These are phyloP conservation scores for Aechmea fasciata DNA, from an alignment of 176 grass and related monocot genomes.

Conservation along the genomic window DNA sequence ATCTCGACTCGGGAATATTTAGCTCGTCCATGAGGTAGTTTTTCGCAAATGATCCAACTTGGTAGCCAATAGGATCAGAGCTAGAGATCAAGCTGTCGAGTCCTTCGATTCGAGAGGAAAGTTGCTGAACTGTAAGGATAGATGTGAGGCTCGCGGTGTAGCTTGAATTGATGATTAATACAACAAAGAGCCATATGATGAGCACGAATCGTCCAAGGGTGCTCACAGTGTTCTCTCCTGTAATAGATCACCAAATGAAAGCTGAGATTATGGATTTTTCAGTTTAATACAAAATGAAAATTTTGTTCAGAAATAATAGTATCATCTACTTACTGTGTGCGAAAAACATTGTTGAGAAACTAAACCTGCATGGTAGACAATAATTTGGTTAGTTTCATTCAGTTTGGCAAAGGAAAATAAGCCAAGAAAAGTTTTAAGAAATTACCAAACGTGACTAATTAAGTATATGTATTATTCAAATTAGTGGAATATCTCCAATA, in stretches of 20 bases:
- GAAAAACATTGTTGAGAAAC: slow-evolving; percentile 91
- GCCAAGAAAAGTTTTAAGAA: background rate
- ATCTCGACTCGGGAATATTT: slow-evolving; percentile 48
- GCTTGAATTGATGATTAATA: slow-evolving; percentile 90
- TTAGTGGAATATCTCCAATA: no score
- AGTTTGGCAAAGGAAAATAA: background rate
- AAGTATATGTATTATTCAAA: background rate
- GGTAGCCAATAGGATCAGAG: slow-evolving; percentile 62
- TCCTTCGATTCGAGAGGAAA: slow-evolving; percentile 66
- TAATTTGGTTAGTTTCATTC: background rate
- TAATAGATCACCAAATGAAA: slow-evolving; percentile 12
- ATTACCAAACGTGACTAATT: background rate
- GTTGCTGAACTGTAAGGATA: slow-evolving; percentile 88
- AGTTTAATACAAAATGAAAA: background rate
- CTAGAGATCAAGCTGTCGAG: slow-evolving; percentile 57
- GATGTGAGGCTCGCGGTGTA: slow-evolving; percentile 96
- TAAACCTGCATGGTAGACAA: slow-evolving; percentile 59
- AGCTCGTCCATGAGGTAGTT: slow-evolving; percentile 84
- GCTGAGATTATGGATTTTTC: background rate
- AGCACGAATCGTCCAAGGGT: slow-evolving; percentile 69
- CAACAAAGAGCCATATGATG: slow-evolving; percentile 88
- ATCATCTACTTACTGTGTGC: slow-evolving; percentile 50
- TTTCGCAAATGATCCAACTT: slow-evolving; percentile 73
- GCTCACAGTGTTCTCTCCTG: slow-evolving; percentile 86
- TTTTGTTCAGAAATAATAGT: background rate